Conservation (phyloP, 1,284 basidiomycete genomes). For the Microbotryomycetes sp. region DNA sequence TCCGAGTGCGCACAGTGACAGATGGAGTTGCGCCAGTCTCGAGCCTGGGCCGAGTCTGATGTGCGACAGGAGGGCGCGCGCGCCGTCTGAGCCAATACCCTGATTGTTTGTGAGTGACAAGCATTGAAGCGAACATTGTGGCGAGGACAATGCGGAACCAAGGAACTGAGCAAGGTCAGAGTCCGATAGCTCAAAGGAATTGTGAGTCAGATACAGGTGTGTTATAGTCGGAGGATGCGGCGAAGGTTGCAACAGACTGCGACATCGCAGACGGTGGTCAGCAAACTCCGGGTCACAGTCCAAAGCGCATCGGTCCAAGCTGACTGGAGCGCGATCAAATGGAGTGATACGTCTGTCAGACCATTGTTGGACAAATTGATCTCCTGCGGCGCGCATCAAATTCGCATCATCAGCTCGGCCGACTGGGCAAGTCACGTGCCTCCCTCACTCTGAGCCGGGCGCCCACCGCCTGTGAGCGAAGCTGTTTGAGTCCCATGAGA, state of each 20-base stretch:
- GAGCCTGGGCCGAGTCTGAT: conserved; percentile 12
- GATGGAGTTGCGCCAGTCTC: conserved; percentile 19
- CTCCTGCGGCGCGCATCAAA: conserved; percentile 13
- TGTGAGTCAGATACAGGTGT: conserved; percentile 21
- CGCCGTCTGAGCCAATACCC: conserved; percentile 3
- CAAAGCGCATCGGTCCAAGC: background rate
- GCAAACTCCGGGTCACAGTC: background rate
- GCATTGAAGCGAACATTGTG: conserved; percentile 16
- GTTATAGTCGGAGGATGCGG: conserved; percentile 26
- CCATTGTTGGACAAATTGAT: conserved; percentile 20
- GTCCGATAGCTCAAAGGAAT: conserved; percentile 17
- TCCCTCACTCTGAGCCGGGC: conserved; percentile 17
- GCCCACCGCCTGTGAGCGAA: conserved; percentile 20
- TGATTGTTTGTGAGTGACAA: conserved; percentile 25
- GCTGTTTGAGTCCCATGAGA: conserved; percentile 22
- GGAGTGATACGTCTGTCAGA: conserved; percentile 23
- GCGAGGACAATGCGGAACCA: conserved; percentile 22
- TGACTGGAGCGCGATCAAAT: conserved; percentile 28
- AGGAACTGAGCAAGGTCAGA: conserved; percentile 20
- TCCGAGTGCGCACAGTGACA: conserved; percentile 19
- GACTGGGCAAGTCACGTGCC: too few relatives aligned
- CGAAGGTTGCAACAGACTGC: conserved; percentile 21
- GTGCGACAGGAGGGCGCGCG: conserved; percentile 8
- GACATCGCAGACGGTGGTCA: background rate
- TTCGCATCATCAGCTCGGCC: too few relatives aligned